Evolutionary conservation across 1,139 yeast genomes (phyloP).

Genomic region (Hansenula anomala): DNA sequence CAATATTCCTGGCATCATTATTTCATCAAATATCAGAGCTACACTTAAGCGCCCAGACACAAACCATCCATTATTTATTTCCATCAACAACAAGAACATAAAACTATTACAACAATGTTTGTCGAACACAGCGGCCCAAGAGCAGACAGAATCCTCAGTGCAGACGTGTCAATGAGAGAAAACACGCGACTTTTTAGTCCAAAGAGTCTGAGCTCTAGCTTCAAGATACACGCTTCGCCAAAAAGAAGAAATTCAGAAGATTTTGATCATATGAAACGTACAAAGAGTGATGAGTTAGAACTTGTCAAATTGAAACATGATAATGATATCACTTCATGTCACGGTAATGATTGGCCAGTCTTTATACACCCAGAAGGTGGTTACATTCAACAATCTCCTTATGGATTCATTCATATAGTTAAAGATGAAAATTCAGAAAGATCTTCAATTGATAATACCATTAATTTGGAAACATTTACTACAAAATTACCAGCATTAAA

Average conservation of each 20-base stretch:
- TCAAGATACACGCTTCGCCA: slow-evolving; percentile 1
- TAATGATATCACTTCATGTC: slow-evolving; percentile 1
- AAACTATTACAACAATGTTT: slow-evolving; percentile 5
- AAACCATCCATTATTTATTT: too few species aligned
- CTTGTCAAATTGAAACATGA: background rate
- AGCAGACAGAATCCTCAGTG: slow-evolving; percentile 6
- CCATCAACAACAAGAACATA: too few species aligned
- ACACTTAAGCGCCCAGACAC: too few species aligned
- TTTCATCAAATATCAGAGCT: too few species aligned
- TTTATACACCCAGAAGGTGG: slow-evolving; percentile 66
- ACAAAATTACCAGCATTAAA: slow-evolving; percentile 13
- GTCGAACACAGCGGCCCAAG: slow-evolving; percentile 16
- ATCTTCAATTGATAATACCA: slow-evolving; percentile 13
- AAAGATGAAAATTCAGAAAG: slow-evolving; percentile 12
- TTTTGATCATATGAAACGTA: slow-evolving; percentile 1
- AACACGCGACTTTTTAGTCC: slow-evolving; percentile 12
- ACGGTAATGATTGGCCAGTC: slow-evolving; percentile 47
- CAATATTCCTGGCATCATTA: too few species aligned
- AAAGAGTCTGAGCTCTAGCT: background rate
- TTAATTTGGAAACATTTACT: slow-evolving; percentile 8
- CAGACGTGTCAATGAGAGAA: slow-evolving; percentile 13
- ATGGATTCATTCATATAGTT: slow-evolving; percentile 38
- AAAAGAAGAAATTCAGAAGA: slow-evolving; percentile 15
- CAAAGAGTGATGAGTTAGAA: slow-evolving; percentile 2
- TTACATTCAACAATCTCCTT: slow-evolving; percentile 56